Conservation (phyloP, 140 eudicot species). For the Ambrosia hybrid region DNA sequence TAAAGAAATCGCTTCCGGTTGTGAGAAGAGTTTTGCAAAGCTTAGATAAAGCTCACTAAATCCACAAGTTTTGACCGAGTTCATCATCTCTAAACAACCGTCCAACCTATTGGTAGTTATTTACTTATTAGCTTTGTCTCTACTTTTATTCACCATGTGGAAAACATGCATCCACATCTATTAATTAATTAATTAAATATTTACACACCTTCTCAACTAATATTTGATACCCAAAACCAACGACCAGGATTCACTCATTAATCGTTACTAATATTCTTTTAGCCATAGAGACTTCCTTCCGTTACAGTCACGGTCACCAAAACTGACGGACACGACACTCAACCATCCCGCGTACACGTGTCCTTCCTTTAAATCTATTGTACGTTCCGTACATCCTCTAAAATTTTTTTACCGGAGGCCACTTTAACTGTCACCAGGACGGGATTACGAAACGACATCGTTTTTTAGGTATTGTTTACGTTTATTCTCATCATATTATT, state of each 20-base stretch:
- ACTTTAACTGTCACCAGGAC: conserved; percentile 6
- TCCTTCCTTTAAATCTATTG: conserved; percentile 9
- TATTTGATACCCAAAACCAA: background rate
- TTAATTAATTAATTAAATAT: too few relatives aligned
- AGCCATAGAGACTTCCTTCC: background rate
- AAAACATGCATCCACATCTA: background rate
- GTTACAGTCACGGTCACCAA: conserved; percentile 5
- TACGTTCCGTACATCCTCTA: conserved; percentile 1
- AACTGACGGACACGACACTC: background rate
- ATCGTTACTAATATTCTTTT: too few relatives aligned
- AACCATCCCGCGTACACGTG: conserved; percentile 22
- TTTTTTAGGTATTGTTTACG: conserved; percentile 29
- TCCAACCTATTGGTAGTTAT: too few relatives aligned
- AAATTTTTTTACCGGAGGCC: conserved; percentile 1
- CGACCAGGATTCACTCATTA: background rate
- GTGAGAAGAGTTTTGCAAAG: too few relatives aligned
- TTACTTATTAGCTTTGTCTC: too few relatives aligned
- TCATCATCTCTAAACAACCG: too few relatives aligned
- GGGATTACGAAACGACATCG: conserved; percentile 18
- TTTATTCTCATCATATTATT: conserved; percentile 18
- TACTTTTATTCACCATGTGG: background rate
- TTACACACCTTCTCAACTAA: background rate
- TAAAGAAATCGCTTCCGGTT: too few relatives aligned
- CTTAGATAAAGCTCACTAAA: too few relatives aligned
- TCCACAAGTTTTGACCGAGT: too few relatives aligned